Percentiles rank a stretch among this genome's conserved stretches.
phyloP scores from a whole-genome alignment of 2,329 filamentous ascomycete species.

The Pezicula rhizophila region DNA sequence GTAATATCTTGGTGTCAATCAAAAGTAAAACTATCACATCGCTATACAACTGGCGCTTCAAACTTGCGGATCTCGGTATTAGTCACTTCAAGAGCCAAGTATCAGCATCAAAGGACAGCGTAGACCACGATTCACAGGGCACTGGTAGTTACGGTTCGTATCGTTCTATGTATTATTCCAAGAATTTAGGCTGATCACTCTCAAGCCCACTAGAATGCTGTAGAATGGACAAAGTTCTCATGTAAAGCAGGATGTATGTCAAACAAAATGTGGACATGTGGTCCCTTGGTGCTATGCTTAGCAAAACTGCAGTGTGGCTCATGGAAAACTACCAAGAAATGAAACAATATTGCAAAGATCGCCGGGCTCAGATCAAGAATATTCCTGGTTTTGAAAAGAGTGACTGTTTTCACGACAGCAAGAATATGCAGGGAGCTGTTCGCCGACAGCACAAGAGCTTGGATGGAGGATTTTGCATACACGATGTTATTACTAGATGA shows the following conservation, averaged over 20 bases:
- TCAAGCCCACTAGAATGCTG: conserved; percentile 29
- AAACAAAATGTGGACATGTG: conserved; percentile 25
- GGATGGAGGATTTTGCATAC: conserved; percentile 1
- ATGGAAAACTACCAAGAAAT: conserved; percentile 20
- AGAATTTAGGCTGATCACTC: conserved; percentile 9
- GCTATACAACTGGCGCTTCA: conserved; percentile 22
- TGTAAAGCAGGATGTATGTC: conserved; percentile 2
- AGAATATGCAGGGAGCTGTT: conserved; percentile 20
- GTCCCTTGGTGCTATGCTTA: conserved; percentile 29
- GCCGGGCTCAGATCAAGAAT: conserved; percentile 11
- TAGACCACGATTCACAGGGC: conserved; percentile 5
- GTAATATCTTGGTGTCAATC: conserved; percentile 25
- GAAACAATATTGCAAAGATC: conserved; percentile 18
- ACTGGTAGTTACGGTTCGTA: conserved; percentile 14
- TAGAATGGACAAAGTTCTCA: conserved; percentile 4
- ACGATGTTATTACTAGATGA: conserved; percentile 10
- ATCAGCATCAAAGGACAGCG: background rate
- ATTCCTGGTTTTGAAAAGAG: conserved; percentile 9
- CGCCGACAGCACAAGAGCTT: conserved; percentile 16
- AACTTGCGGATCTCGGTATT: conserved; percentile 26
- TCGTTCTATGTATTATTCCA: too few species aligned
- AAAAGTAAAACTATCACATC: conserved; percentile 7
- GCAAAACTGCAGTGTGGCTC: conserved; percentile 25
- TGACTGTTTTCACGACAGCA: conserved; percentile 27
- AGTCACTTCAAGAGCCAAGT: conserved; percentile 2